Evolutionary conservation across 495 filamentous ascomycete genomes (phyloP), one percentile per base, ranked within the genome.

Genomic region (Lichenothelia convexa): DNA sequence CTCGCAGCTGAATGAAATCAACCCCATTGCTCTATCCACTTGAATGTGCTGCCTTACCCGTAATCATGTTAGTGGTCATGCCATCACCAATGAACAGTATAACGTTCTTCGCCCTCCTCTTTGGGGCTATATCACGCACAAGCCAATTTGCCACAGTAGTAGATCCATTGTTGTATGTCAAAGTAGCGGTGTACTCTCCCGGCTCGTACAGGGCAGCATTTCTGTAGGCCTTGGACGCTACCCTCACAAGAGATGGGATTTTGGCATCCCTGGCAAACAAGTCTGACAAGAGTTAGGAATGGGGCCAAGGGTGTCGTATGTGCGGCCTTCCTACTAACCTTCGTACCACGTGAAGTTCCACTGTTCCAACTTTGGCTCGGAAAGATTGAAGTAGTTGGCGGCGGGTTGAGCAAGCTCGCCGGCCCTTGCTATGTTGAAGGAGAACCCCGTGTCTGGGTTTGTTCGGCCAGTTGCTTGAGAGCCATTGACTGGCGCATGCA

Each of bases 1-100:
- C 78, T 71, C n/a, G 76, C 76, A 31, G 75, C 75, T 40, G 42
- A 31, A 4, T 5, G 18, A 32, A 12, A 12, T 15, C 21, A 42
- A 9, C 13, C 19, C 12, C 40, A 8, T 11, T 36, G 2, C 2
- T 24, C 6, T 2, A n/a, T 2, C 7, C 18, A 1, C 1, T 1
- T 36, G 11, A 20, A 2, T 1, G 11, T 38, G 9, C n/a, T 36
- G 2, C 27, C 12, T 12, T 24, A 29, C 39, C 50, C 12, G 63
- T 70, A 44, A 70, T 67, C 77, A 82, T 82, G 55, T 80, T 80
- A 21, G 75, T 80, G 3, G 77, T 80, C 78, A 83, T 83, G 36
- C 78, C 75, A 40, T 80, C 75, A 51, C 77, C 78, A 35, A 83
- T 72, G 57, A 82, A 82, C 33, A 83, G 63, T 35, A 83, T 66